Evolutionary conservation across 345 rosid genomes (phyloP).

Genomic region (Citrus cavaleriei): DNA sequence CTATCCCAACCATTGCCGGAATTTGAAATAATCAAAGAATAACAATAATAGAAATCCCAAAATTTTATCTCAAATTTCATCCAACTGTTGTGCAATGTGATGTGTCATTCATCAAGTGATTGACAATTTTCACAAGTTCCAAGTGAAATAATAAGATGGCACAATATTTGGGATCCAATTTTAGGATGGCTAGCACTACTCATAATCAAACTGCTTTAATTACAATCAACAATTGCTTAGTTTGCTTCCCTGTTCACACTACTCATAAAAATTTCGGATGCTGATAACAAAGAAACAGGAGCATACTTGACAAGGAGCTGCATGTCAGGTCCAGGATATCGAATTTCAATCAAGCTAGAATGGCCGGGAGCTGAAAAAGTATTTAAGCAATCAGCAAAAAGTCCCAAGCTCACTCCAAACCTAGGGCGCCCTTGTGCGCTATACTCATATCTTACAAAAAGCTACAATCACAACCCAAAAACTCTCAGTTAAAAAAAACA

Average conservation of each 20-base stretch:
- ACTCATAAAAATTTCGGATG: not conserved
- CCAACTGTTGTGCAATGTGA: no score
- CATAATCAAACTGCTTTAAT: not conserved
- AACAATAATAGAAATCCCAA: no score
- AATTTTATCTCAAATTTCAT: no score
- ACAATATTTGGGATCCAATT: no score
- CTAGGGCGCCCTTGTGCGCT: constrained; percentile 68
- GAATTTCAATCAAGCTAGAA: constrained; percentile 65
- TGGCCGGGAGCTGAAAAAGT: constrained; percentile 82
- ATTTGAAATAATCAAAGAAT: not conserved
- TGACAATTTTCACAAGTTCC: no score
- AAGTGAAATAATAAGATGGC: no score
- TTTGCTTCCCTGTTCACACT: not conserved
- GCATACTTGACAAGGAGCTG: constrained; percentile 88
- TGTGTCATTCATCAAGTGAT: no score
- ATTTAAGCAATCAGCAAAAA: constrained; percentile 84
- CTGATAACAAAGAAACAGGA: not conserved
- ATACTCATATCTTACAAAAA: constrained; percentile 63
- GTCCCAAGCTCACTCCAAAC: constrained; percentile 87
- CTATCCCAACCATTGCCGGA: not conserved
- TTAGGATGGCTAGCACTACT: no score
- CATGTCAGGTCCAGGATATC: constrained; percentile 95
- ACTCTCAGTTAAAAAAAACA: no score
- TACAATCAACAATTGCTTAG: not conserved
- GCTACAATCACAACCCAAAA: constrained; percentile 30